A percentile compares a stretch with the other conserved stretches of the same genome.
phyloP scores from a whole-genome alignment of 805 yeast genomes.

The Candida endomychidarum region DNA sequence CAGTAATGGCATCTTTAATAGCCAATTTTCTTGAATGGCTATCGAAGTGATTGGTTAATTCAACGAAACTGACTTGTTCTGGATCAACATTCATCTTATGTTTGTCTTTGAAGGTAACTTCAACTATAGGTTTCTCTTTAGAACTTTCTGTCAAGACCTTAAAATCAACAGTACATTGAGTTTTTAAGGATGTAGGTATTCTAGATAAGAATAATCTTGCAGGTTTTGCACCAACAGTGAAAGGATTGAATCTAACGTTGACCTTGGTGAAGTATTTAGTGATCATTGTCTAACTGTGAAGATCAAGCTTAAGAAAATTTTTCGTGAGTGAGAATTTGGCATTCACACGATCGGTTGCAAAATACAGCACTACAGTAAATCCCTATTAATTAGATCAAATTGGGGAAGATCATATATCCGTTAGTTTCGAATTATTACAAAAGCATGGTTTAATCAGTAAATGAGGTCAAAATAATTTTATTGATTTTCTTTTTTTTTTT shows the following conservation, averaged over 20 bases:
- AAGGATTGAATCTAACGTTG: conserved; percentile 75
- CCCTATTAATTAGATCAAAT: neutral
- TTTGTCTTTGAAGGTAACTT: conserved; percentile 81
- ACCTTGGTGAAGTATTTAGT: conserved; percentile 86
- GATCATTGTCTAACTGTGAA: conserved; percentile 53
- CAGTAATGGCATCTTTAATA: conserved; percentile 64
- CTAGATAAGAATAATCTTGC: conserved; percentile 78
- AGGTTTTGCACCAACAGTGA: conserved; percentile 68
- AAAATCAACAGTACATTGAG: conserved; percentile 56
- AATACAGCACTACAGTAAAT: neutral
- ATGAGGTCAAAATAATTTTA: neutral
- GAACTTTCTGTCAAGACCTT: conserved; percentile 54
- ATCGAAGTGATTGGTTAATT: conserved; percentile 67
- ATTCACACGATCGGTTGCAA: conserved; percentile 1
- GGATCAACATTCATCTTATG: conserved; percentile 70
- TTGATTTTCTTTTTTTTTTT: conserved; percentile 3
- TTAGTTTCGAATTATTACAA: no score
- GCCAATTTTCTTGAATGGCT: conserved; percentile 78
- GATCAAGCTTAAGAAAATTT: conserved; percentile 5
- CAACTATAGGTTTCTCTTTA: conserved; percentile 55
- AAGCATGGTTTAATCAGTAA: no score
- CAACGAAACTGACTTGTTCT: conserved; percentile 50
- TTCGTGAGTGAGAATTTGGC: conserved; percentile 7
- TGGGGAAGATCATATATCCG: no score
- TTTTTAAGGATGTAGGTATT: conserved; percentile 73